A percentile compares a stretch with the other conserved stretches of the same genome.
Evolutionary conservation across 352 stramenopile species (phyloP).

Genomic region (Thraustochytrium striatum): DNA sequence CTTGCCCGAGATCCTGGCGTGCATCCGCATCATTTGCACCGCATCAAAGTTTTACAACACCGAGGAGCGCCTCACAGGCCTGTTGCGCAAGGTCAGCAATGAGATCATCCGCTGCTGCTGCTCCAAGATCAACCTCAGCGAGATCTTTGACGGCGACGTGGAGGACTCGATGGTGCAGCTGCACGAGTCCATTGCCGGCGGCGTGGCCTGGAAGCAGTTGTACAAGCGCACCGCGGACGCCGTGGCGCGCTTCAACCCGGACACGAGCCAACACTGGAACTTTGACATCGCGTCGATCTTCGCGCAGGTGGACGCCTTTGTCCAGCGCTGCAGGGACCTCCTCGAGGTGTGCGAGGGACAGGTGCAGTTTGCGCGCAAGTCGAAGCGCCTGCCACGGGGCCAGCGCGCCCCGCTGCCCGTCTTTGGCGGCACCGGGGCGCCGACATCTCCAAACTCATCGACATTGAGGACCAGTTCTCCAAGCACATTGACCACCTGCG

Average conservation of each 20-base stretch:
- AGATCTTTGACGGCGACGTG: constrained; percentile 89
- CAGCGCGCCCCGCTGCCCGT: constrained; percentile 67
- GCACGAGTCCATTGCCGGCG: constrained; percentile 83
- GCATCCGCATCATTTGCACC: constrained; percentile 88
- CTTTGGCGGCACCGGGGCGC: constrained; percentile 84
- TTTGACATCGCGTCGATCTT: constrained; percentile 92
- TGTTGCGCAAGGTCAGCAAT: constrained; percentile 88
- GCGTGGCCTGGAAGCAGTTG: constrained; percentile 83
- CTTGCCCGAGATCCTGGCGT: constrained; percentile 81
- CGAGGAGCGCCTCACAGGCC: constrained; percentile 80
- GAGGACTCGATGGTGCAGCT: constrained; percentile 75
- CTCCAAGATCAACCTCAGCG: constrained; percentile 73
- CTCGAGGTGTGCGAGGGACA: constrained; percentile 89
- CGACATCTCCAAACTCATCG: constrained; percentile 83
- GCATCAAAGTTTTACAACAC: constrained; percentile 90
- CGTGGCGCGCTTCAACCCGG: constrained; percentile 55
- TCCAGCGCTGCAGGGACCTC: constrained; percentile 87
- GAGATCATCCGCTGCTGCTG: constrained; percentile 85
- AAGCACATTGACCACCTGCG: constrained; percentile 77
- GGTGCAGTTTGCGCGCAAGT: constrained; percentile 87
- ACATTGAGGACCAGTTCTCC: constrained; percentile 86
- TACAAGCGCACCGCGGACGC: constrained; percentile 58
- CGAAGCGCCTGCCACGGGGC: constrained; percentile 48
- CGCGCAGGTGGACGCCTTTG: constrained; percentile 89
- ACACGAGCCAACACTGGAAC: constrained; percentile 67